Percentiles rank a stretch among this genome's conserved stretches.
Evolutionary conservation across 2,329 filamentous ascomycete genomes (phyloP).

Genomic region (Neospermospora avenae): DNA sequence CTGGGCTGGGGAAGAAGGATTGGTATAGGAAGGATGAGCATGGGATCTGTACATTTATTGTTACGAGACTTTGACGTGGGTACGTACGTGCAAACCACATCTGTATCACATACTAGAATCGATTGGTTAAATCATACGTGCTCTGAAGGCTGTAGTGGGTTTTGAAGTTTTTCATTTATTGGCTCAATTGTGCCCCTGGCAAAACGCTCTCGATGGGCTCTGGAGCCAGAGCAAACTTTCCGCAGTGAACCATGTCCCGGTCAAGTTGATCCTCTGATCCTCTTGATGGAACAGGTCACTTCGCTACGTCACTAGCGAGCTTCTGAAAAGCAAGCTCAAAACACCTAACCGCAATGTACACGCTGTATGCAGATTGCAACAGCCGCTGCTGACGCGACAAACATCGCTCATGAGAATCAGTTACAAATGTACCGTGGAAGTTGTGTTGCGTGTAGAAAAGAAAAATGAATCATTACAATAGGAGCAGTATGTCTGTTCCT

Average conservation of each 20-base stretch:
- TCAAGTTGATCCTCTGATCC: not conserved
- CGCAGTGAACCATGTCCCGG: not conserved
- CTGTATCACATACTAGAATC: not conserved
- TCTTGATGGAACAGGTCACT: not conserved
- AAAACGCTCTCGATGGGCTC: not conserved
- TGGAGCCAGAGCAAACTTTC: slow-evolving; percentile 6
- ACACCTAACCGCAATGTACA: slow-evolving; percentile 31
- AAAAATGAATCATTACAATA: slow-evolving; percentile 26
- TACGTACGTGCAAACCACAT: not conserved
- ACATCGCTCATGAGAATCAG: slow-evolving; percentile 32
- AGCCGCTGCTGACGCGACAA: slow-evolving; percentile 30
- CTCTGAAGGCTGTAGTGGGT: not conserved
- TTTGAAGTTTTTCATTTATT: slow-evolving; percentile 5
- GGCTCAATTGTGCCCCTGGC: not conserved
- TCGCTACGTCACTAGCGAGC: slow-evolving; percentile 12
- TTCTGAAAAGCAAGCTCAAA: slow-evolving; percentile 21
- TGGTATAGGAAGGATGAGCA: not conserved
- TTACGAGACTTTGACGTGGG: not conserved
- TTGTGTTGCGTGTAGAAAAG: slow-evolving; percentile 27
- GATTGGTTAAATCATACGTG: not conserved
- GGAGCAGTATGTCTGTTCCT: slow-evolving; percentile 17
- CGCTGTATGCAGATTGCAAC: slow-evolving; percentile 31
- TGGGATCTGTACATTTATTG: not conserved
- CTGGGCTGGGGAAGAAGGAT: not conserved
- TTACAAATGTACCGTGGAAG: slow-evolving; percentile 35